Evolutionary conservation across 805 yeast species (phyloP).

Genomic region (Hermanozyma aechmeae): DNA sequence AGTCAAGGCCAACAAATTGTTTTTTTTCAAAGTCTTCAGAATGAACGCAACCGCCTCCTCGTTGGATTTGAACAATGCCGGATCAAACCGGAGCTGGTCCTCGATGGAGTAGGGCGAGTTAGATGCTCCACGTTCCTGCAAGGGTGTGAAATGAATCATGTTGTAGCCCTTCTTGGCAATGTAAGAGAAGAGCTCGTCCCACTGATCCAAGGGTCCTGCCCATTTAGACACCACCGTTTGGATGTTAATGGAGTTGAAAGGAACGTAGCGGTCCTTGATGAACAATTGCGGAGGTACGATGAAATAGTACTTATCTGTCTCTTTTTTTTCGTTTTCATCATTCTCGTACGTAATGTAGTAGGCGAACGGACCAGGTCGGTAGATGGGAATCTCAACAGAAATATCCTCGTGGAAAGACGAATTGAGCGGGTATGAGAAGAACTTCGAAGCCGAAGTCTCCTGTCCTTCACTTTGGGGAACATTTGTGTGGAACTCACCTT

Average conservation of each 20-base stretch:
- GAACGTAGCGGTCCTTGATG: constrained; percentile 46
- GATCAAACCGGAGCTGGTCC: constrained; percentile 78
- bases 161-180: constrained; percentile 76
- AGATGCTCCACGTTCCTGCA: constrained; percentile 82
- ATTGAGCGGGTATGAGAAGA: constrained; percentile 40
- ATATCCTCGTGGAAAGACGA: constrained; percentile 60
- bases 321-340: constrained; percentile 12
- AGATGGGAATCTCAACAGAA: constrained; percentile 50
- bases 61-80: constrained; percentile 44
- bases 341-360: constrained; percentile 56
- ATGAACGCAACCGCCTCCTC: constrained; percentile 49
- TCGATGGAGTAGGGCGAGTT: constrained; percentile 88
- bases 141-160: constrained; percentile 93
- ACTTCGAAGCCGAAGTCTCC: constrained; percentile 48
- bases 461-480: constrained; percentile 40
- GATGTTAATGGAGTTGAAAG: constrained; percentile 70
- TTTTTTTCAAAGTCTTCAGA: constrained; percentile 36
- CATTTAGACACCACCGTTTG: constrained; percentile 88
- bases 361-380: constrained; percentile 69
- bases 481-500: constrained; percentile 68
- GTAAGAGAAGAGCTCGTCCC: constrained; percentile 59
- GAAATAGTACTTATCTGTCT: constrained; percentile 60
- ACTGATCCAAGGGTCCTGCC: constrained; percentile 61
- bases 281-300: constrained; percentile 71
- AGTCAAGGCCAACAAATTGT: constrained; percentile 67